Percentiles rank a stretch among this genome's conserved stretches.
Evolutionary conservation across 768 basidiomycete species (phyloP).

Genomic region (Lyophyllum semitale): DNA sequence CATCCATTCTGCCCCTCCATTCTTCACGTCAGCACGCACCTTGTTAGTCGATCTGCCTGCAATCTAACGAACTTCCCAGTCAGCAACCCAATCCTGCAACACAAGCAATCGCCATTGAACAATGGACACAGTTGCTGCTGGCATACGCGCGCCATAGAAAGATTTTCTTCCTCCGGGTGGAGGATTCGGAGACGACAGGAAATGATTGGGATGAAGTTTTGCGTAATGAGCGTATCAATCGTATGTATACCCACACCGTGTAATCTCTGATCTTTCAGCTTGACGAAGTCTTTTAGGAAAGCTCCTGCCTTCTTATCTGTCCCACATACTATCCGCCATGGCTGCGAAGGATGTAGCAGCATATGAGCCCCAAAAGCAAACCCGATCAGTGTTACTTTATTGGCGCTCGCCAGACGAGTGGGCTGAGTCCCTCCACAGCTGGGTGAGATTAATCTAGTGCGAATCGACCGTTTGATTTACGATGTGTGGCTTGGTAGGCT

Average conservation of each 20-base stretch:
- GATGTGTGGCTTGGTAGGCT: conserved; percentile 48
- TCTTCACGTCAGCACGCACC: conserved; percentile 76
- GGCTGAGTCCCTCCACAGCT: conserved; percentile 79
- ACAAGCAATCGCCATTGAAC: conserved; percentile 57
- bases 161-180: conserved; percentile 66
- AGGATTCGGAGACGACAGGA: conserved; percentile 69
- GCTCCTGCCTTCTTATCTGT: conserved; percentile 59
- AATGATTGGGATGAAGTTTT: conserved; percentile 82
- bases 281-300: conserved; percentile 44
- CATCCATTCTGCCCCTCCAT: conserved; percentile 80
- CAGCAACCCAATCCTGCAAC: conserved; percentile 76
- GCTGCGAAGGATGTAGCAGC: conserved; percentile 61
- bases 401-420: conserved; percentile 86
- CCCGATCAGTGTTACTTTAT: conserved; percentile 65
- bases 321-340: conserved; percentile 59
- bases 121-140: conserved; percentile 77
- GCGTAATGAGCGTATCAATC: conserved; percentile 76
- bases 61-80: conserved; percentile 38
- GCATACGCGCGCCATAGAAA: conserved; percentile 70
- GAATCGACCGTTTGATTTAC: neutral
- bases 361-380: conserved; percentile 79
- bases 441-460: conserved; percentile 53
- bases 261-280: neutral
- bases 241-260: conserved; percentile 45
- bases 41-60: conserved; percentile 12